Evolutionary conservation across 2,329 filamentous ascomycete genomes (phyloP), one percentile per base, ranked within the genome.

Genomic region (Phyllosticta capitalensis): DNA sequence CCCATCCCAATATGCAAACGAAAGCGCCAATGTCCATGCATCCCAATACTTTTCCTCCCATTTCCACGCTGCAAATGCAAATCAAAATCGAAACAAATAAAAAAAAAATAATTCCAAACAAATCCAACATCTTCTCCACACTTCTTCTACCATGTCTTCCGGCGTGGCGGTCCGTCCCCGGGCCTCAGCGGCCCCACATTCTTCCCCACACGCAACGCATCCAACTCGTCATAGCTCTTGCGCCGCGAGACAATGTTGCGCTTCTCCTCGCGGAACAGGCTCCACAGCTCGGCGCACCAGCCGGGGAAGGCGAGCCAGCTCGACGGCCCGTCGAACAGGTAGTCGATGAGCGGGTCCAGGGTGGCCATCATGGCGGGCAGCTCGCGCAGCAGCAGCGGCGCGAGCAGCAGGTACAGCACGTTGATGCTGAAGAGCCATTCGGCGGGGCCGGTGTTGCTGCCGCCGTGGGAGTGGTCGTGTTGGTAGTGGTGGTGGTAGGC

Each of bases 241-340:
- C 38, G 14, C 14, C 38, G 14, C 38, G 38, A 45, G 17, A 45
- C 38, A 14, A 17, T 45, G 38, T n/a, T 17, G 14, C 17, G 14
- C 38, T 45, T 45, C 52, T 58, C 56, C 6, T 54, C 38, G 24
- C 57, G 24, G 19, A 54, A 7, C 52, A 59, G 17, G 24, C 38
- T 21, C 57, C 57, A 59, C 57, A 59, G 51, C 52, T 58, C 56
- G n/a, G 56, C 56, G 56, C 56, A 58, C 57, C 57, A 59, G 20
- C 53, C 57, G 19, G 57, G 57, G 22, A 59, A 59, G 21, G 50
- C 50, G 12, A 38, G 17, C 57, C 57, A 59, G 24, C 33, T 50
- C 52, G 51, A 54, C 33, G 52, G 51, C 14, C 24, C 24, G 20
- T 59, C 57, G 57, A 59, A 54, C 3, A 59, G 51, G 52, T 54